phyloP scores from a whole-genome alignment of 139 green algal genomes.

The Chlorella vulgaris region DNA sequence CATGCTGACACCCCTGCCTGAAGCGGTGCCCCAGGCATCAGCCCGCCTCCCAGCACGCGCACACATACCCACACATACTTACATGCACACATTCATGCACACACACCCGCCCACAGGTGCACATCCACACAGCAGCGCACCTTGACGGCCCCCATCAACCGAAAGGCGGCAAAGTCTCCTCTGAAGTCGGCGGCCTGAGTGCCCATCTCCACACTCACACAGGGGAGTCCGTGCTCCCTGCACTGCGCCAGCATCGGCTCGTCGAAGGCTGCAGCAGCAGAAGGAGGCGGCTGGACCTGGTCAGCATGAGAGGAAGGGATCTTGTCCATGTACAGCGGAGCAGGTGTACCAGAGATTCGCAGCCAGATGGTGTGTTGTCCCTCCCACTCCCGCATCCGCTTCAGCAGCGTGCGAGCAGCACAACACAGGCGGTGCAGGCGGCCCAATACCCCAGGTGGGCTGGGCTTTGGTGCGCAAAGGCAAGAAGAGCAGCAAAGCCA shows the following conservation, averaged over 20 bases:
- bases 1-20: no score
- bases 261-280: neutral
- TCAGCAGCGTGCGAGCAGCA: no score
- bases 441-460: no score
- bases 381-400: no score
- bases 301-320: neutral
- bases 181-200: neutral
- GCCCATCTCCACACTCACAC: neutral
- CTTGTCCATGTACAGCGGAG: neutral
- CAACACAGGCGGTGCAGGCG: no score
- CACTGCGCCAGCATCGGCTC: neutral
- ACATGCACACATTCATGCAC: neutral
- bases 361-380: no score
- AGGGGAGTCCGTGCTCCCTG: neutral
- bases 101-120: neutral
- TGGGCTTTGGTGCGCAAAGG: no score
- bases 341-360: no score
- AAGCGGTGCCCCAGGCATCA: no score
- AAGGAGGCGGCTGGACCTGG: neutral
- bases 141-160: neutral
- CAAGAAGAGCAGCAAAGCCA: neutral
- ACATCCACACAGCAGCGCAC: neutral
- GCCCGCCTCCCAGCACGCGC: neutral
- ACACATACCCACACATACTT: neutral
- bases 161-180: neutral